These are phyloP conservation scores for Mucor irregularis DNA, from an alignment of 371 early-diverging fungal genomes.

Conservation along the genomic window DNA sequence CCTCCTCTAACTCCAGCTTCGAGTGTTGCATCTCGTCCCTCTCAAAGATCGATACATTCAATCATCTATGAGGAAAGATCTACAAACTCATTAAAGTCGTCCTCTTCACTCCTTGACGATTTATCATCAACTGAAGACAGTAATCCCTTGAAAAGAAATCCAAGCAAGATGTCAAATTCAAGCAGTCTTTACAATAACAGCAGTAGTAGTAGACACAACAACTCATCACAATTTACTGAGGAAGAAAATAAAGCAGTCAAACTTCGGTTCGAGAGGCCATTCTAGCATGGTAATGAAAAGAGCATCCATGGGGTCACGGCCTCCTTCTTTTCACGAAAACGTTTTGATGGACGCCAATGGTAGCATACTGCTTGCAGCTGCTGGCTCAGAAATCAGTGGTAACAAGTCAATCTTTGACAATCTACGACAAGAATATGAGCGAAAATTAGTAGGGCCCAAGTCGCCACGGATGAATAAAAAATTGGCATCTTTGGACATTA, in stretches of 20 bases:
- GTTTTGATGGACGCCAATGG: slow-evolving; percentile 4
- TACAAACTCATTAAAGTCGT: background rate
- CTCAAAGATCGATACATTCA: slow-evolving; percentile 16
- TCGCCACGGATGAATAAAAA: too few species aligned
- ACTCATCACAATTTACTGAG: too few species aligned
- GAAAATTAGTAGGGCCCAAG: too few species aligned
- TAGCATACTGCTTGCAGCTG: background rate
- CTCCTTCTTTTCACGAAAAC: slow-evolving; percentile 20
- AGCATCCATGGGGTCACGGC: slow-evolving; percentile 23
- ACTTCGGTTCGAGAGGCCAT: slow-evolving; percentile 17
- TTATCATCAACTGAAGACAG: slow-evolving; percentile 4
- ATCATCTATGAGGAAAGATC: slow-evolving; percentile 10
- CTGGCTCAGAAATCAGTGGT: background rate
- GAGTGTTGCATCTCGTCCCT: slow-evolving; percentile 19
- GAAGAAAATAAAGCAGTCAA: background rate
- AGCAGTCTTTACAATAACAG: slow-evolving; percentile 5
- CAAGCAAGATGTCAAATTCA: background rate
- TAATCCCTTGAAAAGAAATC: background rate
- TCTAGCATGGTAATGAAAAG: slow-evolving; percentile 28
- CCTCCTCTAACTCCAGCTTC: slow-evolving; percentile 23
- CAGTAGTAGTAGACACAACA: background rate
- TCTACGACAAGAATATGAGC: background rate
- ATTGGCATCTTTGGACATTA: background rate
- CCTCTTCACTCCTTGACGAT: slow-evolving; percentile 7
- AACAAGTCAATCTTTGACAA: slow-evolving; percentile 2